Evolutionary conservation across 176 grass and related monocot genomes (phyloP), one percentile per base, ranked within the genome.

Genomic region (Musa acuminata): DNA sequence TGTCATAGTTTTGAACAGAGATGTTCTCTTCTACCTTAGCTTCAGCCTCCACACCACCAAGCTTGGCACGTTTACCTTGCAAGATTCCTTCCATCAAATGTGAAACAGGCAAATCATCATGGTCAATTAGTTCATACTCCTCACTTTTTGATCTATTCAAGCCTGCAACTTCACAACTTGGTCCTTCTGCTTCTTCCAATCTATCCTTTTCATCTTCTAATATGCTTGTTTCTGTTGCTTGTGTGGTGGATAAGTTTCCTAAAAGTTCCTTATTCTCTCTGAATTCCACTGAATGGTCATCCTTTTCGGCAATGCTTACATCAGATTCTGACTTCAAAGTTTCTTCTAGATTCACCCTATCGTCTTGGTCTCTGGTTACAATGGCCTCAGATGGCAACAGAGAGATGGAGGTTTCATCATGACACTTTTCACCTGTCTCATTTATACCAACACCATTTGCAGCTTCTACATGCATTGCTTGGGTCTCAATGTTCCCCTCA

Each of bases 71-170:
- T 65, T 79, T 72, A 81, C 87, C 78, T 77, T 73, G 74, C 78
- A 92, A 73, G 77, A 92, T 88, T 50, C 74, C 74, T 29, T 86
- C 85, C 83, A 88, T 88, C 78, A 88, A 69, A 88, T 60, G 63
- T 6, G 85, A 88, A n/a, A 85, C 80, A 69, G 89, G 85, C 63
- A 92, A 83, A 70, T 90, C 79, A 68, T 82, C 82, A 69, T 85
- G 79, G 77, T 88, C 73, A 62, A 62, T 78, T 54, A 86, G 76
- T 75, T 86, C 55, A 13, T 63, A 25, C 20, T 53, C 21, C 20
- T 77, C 13, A 26, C 50, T 66, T 77, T 51, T 13, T 75, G 53
- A 73, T 8, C 66, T 25, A n/a, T 79, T 73, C 55, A 65, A 24
- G 62, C 29, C 9, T 11, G 24, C 20, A 20, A 25, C 6, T 66